Evolutionary conservation across 805 yeast species (phyloP), one percentile per base, ranked within the genome.

Genomic region (Candida orba): DNA sequence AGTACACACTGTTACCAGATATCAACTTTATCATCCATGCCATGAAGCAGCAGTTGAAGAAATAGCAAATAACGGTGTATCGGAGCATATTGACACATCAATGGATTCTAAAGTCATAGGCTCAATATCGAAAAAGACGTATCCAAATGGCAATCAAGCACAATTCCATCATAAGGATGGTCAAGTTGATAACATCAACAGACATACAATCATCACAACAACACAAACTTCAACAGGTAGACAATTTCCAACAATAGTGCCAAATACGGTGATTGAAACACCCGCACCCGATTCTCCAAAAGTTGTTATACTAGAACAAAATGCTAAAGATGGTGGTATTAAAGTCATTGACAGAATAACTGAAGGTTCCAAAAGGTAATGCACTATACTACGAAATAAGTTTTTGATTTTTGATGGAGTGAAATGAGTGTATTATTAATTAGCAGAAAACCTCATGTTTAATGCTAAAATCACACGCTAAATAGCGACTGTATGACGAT

Each of bases 21-120:
- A 24, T 14, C 29, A 27, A 10, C 12, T 27, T 6, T 27, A 10
- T 13, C 14, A 9, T 27, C 13, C 29, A 27, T 8, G 13, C 4
- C 29, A 12, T 25, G 32, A 12, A 23, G 7, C 8, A 3, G 23
- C 12, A n/a, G 10, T 30, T 10, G 23, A 24, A 39, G 40, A 2
- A 15, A 36, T 18, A 9, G 29, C 29, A 27, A 44, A 44, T 9
- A 31, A 40, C 34, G 47, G 44, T 3, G 14, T 34, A 12, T 24
- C 30, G 10, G 41, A 42, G 36, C n/a, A 27, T 13, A 50, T 50
- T 33, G 53, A 52, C n/a, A 37, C 41, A 4, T 39, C 41, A 2
- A 39, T 52, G 32, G 56, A 52, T 34, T 34, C 48, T 12, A 50
- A 41, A 37, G 56, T 52, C 27, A 45, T 50, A 4, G 51, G 48